These are phyloP conservation scores for Cordia subcordata DNA, from an alignment of 257 asterid species.

Conservation along the genomic window DNA sequence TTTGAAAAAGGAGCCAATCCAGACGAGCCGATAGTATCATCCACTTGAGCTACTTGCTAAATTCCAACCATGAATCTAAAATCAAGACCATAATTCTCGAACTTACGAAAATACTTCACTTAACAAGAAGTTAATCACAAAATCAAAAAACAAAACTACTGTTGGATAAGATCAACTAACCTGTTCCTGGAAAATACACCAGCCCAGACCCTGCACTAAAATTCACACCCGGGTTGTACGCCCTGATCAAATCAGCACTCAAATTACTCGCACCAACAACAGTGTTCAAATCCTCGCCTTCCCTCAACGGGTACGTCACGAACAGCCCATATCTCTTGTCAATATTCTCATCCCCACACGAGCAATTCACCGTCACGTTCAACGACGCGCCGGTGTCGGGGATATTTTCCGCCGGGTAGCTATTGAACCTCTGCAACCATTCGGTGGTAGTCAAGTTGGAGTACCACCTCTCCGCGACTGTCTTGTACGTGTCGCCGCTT, in stretches of 20 bases:
- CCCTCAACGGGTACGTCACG: constrained; percentile 62
- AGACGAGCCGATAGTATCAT: too few relatives aligned
- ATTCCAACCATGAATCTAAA: too few relatives aligned
- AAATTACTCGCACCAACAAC: constrained; percentile 48
- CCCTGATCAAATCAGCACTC: constrained; percentile 36
- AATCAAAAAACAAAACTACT: too few relatives aligned
- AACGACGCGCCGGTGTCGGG: constrained; percentile 44
- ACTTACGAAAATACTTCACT: too few relatives aligned
- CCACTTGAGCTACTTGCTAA: too few relatives aligned
- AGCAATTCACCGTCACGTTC: constrained; percentile 70
- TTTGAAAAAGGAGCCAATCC: too few relatives aligned
- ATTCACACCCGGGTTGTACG: constrained; percentile 54
- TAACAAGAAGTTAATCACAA: too few relatives aligned
- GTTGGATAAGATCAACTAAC: constrained; percentile 24
- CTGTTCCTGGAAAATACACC: constrained; percentile 72
- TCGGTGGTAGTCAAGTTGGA: constrained; percentile 49
- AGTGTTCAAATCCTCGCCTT: constrained; percentile 43
- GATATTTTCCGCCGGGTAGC: constrained; percentile 32
- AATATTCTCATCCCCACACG: constrained; percentile 61
- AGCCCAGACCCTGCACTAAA: constrained; percentile 44
- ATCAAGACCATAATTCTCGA: too few relatives aligned
- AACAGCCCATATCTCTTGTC: constrained; percentile 62
- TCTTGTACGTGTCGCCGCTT: constrained; percentile 35
- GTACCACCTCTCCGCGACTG: constrained; percentile 31
- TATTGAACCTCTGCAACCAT: constrained; percentile 38